Evolutionary conservation across 1,284 basidiomycete genomes (phyloP).

Genomic region (Gastroboletus turbinatus): DNA sequence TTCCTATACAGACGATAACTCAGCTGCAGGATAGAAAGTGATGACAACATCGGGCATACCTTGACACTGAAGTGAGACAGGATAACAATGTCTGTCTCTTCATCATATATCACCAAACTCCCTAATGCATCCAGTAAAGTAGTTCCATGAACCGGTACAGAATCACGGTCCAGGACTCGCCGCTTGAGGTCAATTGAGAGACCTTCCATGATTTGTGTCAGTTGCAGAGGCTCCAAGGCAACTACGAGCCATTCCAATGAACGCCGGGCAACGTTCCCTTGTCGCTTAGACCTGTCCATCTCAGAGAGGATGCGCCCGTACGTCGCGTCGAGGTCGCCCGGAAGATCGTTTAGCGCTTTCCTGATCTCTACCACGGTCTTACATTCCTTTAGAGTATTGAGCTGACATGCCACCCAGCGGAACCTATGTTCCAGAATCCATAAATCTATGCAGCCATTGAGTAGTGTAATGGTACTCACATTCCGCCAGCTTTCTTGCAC

Average conservation of each 20-base stretch:
- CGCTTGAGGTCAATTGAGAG: neutral
- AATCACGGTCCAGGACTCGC: neutral
- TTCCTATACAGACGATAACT: neutral
- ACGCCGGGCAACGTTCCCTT: neutral
- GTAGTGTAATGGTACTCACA: no score
- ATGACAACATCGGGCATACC: neutral
- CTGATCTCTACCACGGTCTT: neutral
- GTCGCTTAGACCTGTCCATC: neutral
- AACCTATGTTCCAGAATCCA: no score
- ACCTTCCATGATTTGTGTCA: constrained; percentile 1
- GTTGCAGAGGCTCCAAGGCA: neutral
- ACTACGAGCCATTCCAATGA: constrained; percentile 5
- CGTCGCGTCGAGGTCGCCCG: neutral
- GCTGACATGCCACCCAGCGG: no score
- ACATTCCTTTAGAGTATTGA: neutral
- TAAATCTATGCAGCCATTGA: no score
- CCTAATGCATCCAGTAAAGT: constrained; percentile 4
- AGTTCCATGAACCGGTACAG: neutral
- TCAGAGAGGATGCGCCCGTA: neutral
- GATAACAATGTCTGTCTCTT: neutral
- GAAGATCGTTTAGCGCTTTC: neutral
- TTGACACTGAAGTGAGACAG: neutral
- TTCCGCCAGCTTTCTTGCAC: no score
- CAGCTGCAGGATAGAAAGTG: neutral
- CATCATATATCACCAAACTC: constrained; percentile 6